Evolutionary conservation across 2,329 filamentous ascomycete genomes (phyloP).

Genomic region (Sclerotinia trifoliorum): DNA sequence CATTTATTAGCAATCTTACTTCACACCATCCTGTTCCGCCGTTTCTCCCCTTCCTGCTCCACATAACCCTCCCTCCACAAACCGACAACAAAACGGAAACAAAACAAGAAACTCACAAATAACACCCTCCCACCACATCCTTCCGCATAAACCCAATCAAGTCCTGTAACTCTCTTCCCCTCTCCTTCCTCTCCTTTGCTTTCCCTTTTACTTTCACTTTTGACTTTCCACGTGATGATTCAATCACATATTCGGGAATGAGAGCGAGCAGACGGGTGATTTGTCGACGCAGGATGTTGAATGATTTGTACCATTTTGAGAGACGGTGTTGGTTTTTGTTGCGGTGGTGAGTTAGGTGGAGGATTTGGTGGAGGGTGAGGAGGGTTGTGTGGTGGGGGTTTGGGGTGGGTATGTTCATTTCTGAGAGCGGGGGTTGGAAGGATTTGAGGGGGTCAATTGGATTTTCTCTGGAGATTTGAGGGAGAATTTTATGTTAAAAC

Average conservation of each 20-base stretch:
- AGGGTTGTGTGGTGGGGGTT: slow-evolving; percentile 19
- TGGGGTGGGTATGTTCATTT: not conserved
- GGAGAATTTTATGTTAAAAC: not conserved
- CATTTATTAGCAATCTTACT: no score
- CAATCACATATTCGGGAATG: slow-evolving; percentile 17
- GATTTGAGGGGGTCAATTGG: no score
- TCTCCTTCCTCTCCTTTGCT: slow-evolving; percentile 37
- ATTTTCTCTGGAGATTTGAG: not conserved
- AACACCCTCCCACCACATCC: slow-evolving; percentile 45
- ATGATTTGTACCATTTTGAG: slow-evolving; percentile 76
- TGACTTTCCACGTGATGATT: slow-evolving; percentile 16
- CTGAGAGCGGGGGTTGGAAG: not conserved
- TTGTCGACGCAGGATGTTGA: slow-evolving; percentile 69
- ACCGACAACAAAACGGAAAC: no score
- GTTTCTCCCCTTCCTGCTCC: no score
- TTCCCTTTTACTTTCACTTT: slow-evolving; percentile 23
- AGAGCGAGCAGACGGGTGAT: slow-evolving; percentile 51
- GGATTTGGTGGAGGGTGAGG: slow-evolving; percentile 49
- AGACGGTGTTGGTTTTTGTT: slow-evolving; percentile 89
- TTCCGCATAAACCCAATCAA: slow-evolving; percentile 45
- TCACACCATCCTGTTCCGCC: no score
- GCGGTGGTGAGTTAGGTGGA: slow-evolving; percentile 74
- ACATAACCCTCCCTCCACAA: no score
- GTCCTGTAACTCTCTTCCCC: slow-evolving; percentile 19
- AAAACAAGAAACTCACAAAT: slow-evolving; percentile 44